These are phyloP conservation scores for Porpolomopsis calyptriformis DNA, from an alignment of 768 basidiomycete species.

Conservation along the genomic window DNA sequence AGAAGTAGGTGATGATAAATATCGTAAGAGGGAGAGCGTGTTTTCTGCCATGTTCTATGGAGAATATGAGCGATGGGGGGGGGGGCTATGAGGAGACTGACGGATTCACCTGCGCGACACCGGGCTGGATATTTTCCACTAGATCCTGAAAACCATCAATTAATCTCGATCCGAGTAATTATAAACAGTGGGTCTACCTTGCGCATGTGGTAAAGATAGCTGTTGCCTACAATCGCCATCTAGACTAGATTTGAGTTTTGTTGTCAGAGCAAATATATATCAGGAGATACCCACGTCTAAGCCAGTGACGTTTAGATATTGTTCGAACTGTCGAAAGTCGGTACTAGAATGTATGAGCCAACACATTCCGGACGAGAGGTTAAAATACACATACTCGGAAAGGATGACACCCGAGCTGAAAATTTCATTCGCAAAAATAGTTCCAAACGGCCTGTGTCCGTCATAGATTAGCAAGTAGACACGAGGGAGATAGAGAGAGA, in stretches of 20 bases:
- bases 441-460: constrained; percentile 63
- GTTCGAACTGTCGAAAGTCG: constrained; percentile 89
- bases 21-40: constrained; percentile 61
- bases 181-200: constrained; percentile 39
- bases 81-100: constrained; percentile 1
- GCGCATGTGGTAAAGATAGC: constrained; percentile 89
- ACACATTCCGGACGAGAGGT: neutral
- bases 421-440: constrained; percentile 82
- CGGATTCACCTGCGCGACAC: constrained; percentile 52
- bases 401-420: constrained; percentile 86
- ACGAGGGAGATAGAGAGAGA: constrained; percentile 16
- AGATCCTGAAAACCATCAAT: constrained; percentile 40
- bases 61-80: constrained; percentile 10
- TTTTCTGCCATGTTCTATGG: constrained; percentile 86
- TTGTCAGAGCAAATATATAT: too few relatives aligned
- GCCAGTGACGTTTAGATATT: constrained; percentile 84
- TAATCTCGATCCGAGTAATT: neutral
- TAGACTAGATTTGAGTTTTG: constrained; percentile 18
- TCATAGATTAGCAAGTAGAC: neutral
- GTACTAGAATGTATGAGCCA: constrained; percentile 42
- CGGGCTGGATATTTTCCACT: constrained; percentile 74
- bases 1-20: constrained; percentile 60
- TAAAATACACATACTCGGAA: constrained; percentile 58
- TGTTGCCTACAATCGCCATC: constrained; percentile 89
- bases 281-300: constrained; percentile 53